Conservation (phyloP, 179 eudicot species). For the Beta macrorhiza region DNA sequence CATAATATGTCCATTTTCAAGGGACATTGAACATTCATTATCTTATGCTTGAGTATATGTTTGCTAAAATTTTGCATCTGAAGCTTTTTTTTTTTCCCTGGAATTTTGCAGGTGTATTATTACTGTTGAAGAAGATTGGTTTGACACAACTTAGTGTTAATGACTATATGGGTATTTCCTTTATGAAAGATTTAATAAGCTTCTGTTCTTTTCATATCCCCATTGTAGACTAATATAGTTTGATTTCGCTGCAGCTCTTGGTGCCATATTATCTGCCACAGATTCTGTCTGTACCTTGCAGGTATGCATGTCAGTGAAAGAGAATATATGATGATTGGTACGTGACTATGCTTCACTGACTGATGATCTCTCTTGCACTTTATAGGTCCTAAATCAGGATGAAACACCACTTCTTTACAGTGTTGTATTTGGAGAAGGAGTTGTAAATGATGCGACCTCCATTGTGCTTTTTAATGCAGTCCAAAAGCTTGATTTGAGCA, state of each 20-base stretch:
- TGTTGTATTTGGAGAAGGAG: conserved; percentile 88
- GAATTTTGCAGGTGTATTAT: conserved; percentile 44
- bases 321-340: conserved; percentile 10
- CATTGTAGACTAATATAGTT: conserved; percentile 12
- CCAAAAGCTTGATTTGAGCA: conserved; percentile 70
- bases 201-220: neutral
- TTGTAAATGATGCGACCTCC: conserved; percentile 95
- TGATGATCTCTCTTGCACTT: conserved; percentile 22
- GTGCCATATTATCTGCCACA: conserved; percentile 95
- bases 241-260: conserved; percentile 59
- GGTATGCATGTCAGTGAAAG: conserved; percentile 40
- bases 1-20: neutral
- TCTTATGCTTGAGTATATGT: neutral
- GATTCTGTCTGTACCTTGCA: conserved; percentile 98
- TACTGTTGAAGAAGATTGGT: conserved; percentile 56
- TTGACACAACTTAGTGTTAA: conserved; percentile 45
- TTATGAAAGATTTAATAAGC: neutral
- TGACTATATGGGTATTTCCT: conserved; percentile 54
- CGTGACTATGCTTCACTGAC: conserved; percentile 15
- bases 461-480: conserved; percentile 93
- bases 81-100: neutral
- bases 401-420: conserved; percentile 93
- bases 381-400: conserved; percentile 89
- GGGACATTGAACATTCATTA: neutral
- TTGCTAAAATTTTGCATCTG: conserved; percentile 7